These are phyloP conservation scores for Syzygium jambos DNA, from an alignment of 345 rosid species.

Conservation along the genomic window DNA sequence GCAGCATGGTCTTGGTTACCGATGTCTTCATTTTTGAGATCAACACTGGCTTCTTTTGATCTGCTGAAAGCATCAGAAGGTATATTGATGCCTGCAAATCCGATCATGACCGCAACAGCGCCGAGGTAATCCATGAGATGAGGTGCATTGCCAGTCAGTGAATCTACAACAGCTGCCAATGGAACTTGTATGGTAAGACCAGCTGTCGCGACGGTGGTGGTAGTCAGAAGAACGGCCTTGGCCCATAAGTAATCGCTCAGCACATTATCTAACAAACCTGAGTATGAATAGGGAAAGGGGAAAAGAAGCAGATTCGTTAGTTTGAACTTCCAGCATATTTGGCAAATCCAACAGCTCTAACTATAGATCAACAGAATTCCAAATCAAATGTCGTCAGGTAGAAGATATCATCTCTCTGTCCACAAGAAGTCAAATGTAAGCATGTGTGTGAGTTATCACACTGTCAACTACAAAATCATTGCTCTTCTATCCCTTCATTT, in stretches of 20 bases:
- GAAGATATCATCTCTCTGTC: background rate
- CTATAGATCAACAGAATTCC: background rate
- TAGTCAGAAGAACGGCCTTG: constrained; percentile 83
- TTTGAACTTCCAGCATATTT: background rate
- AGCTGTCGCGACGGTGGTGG: constrained; percentile 90
- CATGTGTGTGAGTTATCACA: background rate
- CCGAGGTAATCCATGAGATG: constrained; percentile 66
- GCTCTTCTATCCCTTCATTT: background rate
- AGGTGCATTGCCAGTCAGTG: constrained; percentile 63
- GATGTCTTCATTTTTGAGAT: constrained; percentile 24
- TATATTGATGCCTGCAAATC: constrained; percentile 82
- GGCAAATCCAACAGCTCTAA: background rate
- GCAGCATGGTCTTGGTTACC: constrained; percentile 1
- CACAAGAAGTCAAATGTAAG: background rate
- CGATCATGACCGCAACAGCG: constrained; percentile 79
- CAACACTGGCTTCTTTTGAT: constrained; percentile 32
- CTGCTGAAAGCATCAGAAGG: constrained; percentile 42
- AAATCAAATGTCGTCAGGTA: background rate
- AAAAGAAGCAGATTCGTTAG: background rate
- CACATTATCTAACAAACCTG: constrained; percentile 89
- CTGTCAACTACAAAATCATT: background rate
- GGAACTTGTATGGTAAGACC: constrained; percentile 97
- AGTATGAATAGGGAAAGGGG: background rate
- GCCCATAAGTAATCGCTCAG: constrained; percentile 95
- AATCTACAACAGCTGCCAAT: constrained; percentile 80